Percentiles rank a stretch among this genome's conserved stretches.
Evolutionary conservation across 1,139 yeast species (phyloP).

Genomic region (Taphrina pruni): DNA sequence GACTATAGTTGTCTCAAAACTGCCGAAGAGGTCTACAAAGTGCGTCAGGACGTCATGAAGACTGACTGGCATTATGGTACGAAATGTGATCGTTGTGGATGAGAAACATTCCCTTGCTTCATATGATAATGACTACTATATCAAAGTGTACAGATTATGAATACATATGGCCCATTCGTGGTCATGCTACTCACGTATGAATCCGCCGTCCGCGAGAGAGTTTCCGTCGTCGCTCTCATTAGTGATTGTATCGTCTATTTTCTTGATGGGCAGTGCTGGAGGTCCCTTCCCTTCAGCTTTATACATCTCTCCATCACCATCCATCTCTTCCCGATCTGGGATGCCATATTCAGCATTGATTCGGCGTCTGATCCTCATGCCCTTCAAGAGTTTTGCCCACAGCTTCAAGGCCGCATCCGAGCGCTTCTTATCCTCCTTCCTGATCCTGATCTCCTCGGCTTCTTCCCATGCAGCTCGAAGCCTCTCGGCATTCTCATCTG

Average conservation of each 20-base stretch:
- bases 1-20: slow-evolving; percentile 41
- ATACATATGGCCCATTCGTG: background rate
- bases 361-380: slow-evolving; percentile 72
- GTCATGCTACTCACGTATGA: slow-evolving; percentile 1
- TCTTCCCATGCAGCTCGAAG: slow-evolving; percentile 65
- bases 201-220: slow-evolving; percentile 6
- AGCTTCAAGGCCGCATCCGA: slow-evolving; percentile 64
- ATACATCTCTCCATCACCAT: slow-evolving; percentile 8
- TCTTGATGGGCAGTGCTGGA: background rate
- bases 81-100: slow-evolving; percentile 17
- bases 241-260: background rate
- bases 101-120: background rate
- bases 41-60: slow-evolving; percentile 43
- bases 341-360: slow-evolving; percentile 46
- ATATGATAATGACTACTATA: background rate
- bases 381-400: slow-evolving; percentile 77
- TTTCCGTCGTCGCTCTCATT: background rate
- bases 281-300: background rate
- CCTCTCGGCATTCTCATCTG: slow-evolving; percentile 69
- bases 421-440: slow-evolving; percentile 55
- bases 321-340: slow-evolving; percentile 10
- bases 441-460: slow-evolving; percentile 61
- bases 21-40: slow-evolving; percentile 45
- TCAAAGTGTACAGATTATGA: background rate
- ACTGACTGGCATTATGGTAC: slow-evolving; percentile 45